These are phyloP conservation scores for Luffa aegyptiaca DNA, from an alignment of 306 rosid species.

Conservation along the genomic window DNA sequence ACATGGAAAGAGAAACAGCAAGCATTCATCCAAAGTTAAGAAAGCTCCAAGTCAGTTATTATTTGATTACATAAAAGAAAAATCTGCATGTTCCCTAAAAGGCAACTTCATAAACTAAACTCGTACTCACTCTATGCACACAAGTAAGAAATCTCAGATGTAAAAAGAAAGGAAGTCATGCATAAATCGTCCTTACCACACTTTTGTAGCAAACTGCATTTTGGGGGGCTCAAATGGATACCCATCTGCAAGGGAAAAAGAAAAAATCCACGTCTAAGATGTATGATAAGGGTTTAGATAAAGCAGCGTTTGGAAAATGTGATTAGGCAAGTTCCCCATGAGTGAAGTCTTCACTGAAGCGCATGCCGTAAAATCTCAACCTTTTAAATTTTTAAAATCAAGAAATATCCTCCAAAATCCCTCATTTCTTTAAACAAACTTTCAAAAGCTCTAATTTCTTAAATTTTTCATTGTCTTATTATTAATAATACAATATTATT, in stretches of 20 bases:
- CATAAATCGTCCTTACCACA: constrained; percentile 43
- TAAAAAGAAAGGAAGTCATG: not conserved
- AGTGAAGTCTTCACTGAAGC: not conserved
- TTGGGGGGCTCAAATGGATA: constrained; percentile 98
- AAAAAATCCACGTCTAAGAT: not conserved
- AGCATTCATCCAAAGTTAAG: not conserved
- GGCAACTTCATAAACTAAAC: not conserved
- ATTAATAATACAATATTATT: too few species aligned
- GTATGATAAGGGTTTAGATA: constrained; percentile 3
- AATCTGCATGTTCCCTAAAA: not conserved
- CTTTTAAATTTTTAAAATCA: not conserved
- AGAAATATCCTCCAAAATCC: not conserved
- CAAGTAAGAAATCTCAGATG: not conserved
- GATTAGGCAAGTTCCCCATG: not conserved
- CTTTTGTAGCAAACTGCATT: constrained; percentile 90
- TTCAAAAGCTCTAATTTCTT: not conserved
- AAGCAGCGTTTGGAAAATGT: not conserved
- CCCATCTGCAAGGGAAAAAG: constrained; percentile 53
- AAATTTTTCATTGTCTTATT: not conserved
- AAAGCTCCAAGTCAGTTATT: not conserved
- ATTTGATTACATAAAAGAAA: not conserved
- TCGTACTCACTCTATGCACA: not conserved
- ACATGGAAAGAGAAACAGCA: not conserved
- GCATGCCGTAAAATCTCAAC: not conserved
- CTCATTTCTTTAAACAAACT: not conserved